Evolutionary conservation across 2,329 filamentous ascomycete species (phyloP).

Genomic region (Aureobasidium sp.): DNA sequence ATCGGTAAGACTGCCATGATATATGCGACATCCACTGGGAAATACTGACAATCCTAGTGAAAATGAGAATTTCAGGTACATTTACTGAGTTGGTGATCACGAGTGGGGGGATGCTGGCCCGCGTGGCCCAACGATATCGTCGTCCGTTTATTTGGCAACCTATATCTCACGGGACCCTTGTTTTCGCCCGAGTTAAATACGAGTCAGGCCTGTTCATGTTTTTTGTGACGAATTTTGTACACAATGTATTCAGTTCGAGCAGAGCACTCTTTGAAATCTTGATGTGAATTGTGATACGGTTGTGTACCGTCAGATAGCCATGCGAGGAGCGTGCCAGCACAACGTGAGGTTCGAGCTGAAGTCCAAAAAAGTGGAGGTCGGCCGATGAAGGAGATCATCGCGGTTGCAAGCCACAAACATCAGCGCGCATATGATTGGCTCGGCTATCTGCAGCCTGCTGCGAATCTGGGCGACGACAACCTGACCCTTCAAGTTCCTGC

Average conservation of each 20-base stretch:
- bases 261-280: background rate
- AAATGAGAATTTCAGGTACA: constrained; percentile 37
- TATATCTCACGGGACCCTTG: background rate
- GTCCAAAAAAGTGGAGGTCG: constrained; percentile 9
- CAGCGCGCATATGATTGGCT: constrained; percentile 6
- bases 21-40: background rate
- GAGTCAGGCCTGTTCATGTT: background rate
- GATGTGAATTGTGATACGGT: background rate
- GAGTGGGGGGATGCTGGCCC: background rate
- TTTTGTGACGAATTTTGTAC: background rate
- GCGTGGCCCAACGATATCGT: background rate
- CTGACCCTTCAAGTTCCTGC: constrained; percentile 3
- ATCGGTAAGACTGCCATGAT: constrained; percentile 21
- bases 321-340: background rate
- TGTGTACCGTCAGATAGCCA: background rate
- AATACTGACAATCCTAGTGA: constrained; percentile 21
- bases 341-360: constrained; percentile 9
- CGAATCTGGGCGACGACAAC: constrained; percentile 9
- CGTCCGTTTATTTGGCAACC: background rate
- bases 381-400: background rate
- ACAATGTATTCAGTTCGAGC: background rate
- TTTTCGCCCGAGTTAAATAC: background rate
- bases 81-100: constrained; percentile 17
- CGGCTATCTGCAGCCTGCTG: constrained; percentile 8
- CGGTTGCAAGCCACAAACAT: constrained; percentile 6